Conservation (phyloP, 169 alveolate genomes). For the Eimeria zaria region DNA sequence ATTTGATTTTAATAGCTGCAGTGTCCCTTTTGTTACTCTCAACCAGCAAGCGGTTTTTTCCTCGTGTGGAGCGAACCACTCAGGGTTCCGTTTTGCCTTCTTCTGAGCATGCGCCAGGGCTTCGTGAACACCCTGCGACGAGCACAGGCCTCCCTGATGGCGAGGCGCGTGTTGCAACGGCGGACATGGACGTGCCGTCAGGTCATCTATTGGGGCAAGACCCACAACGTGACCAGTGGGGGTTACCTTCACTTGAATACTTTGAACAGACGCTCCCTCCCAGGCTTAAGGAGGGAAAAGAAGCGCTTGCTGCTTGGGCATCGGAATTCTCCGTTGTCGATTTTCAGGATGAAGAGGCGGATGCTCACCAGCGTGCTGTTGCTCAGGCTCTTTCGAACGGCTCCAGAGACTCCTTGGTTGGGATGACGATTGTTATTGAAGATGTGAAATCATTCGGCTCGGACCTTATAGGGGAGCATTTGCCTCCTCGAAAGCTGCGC, state of each 20-base stretch:
- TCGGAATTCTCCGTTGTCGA: not conserved
- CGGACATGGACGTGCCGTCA: no score
- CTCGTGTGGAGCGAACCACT: no score
- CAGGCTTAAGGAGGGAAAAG: not conserved
- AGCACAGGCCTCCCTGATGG: no score
- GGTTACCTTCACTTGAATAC: not conserved
- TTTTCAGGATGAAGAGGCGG: not conserved
- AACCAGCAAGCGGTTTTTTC: no score
- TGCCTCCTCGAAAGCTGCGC: not conserved
- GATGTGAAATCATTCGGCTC: not conserved
- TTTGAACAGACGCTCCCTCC: conserved; percentile 28
- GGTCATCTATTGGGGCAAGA: no score
- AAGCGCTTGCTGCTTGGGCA: not conserved
- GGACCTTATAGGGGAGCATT: not conserved
- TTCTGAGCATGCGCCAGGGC: no score
- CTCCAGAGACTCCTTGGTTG: not conserved
- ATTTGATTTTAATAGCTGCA: no score
- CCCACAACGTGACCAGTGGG: no score
- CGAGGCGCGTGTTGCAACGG: no score
- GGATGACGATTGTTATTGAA: not conserved
- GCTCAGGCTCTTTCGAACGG: conserved; percentile 9
- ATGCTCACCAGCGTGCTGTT: not conserved
- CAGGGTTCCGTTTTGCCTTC: no score
- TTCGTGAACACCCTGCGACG: no score
- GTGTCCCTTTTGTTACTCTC: no score